A percentile compares a stretch with the other conserved stretches of the same genome.
These are phyloP conservation scores for Petrea volubilis DNA, from an alignment of 257 asterid species.

Conservation along the genomic window DNA sequence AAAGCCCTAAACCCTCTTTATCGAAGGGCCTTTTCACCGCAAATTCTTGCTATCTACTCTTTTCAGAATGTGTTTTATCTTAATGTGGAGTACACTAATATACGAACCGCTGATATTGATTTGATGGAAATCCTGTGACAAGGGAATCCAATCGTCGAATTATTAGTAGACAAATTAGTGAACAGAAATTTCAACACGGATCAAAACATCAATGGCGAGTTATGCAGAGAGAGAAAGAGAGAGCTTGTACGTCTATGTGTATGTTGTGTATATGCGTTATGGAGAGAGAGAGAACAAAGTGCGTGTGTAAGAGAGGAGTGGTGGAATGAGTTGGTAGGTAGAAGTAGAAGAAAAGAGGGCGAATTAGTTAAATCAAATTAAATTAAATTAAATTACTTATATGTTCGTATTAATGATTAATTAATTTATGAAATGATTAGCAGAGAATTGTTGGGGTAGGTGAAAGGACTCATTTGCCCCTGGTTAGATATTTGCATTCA, in stretches of 20 bases:
- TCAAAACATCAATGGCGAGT: conserved; percentile 19
- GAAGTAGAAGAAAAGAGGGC: conserved; percentile 7
- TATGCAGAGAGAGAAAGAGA: not conserved
- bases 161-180: conserved; percentile 2
- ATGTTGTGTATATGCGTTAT: not conserved
- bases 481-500: not conserved
- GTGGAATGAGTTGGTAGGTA: conserved; percentile 18
- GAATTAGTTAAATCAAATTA: not conserved
- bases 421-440: not conserved
- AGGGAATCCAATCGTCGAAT: not conserved
- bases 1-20: conserved; percentile 20
- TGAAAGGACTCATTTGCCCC: conserved; percentile 9
- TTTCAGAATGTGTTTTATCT: not conserved
- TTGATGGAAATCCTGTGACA: conserved; percentile 5
- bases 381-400: not conserved
- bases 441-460: not conserved
- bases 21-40: not conserved
- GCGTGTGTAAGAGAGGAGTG: not conserved
- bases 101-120: not conserved
- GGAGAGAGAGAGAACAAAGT: not conserved
- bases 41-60: not conserved
- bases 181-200: conserved; percentile 19
- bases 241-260: not conserved
- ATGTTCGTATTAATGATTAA: not conserved
- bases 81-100: not conserved